Evolutionary conservation across 2,329 filamentous ascomycete genomes (phyloP).

Genomic region (Exophiala bonariae): DNA sequence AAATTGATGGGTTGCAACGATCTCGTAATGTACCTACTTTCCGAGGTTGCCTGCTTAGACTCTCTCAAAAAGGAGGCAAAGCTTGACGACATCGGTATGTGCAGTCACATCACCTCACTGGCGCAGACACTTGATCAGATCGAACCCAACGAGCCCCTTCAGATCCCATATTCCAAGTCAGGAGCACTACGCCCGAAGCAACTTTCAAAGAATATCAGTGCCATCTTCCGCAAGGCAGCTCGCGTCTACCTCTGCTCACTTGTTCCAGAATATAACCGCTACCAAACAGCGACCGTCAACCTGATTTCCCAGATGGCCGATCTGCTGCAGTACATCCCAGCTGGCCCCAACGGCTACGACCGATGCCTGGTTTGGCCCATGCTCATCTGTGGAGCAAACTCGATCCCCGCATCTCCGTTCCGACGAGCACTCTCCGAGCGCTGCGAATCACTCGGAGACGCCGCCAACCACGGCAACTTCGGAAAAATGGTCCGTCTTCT

Average conservation of each 20-base stretch:
- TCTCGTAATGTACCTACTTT: constrained; percentile 95
- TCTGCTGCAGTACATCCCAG: constrained; percentile 78
- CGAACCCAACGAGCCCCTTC: constrained; percentile 54
- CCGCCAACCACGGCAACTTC: constrained; percentile 79
- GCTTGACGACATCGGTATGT: constrained; percentile 77
- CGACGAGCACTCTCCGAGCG: constrained; percentile 76
- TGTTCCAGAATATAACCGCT: constrained; percentile 81
- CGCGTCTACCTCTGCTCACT: constrained; percentile 97
- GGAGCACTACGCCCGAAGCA: constrained; percentile 79
- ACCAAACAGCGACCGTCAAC: constrained; percentile 70
- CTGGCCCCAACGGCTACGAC: constrained; percentile 80
- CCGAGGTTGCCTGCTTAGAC: constrained; percentile 94
- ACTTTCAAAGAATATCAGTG: constrained; percentile 83
- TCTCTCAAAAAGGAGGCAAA: constrained; percentile 80
- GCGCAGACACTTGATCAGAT: constrained; percentile 55
- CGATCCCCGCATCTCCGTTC: constrained; percentile 71
- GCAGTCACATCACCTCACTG: constrained; percentile 84
- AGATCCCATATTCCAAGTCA: constrained; percentile 59
- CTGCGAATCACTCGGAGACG: constrained; percentile 70
- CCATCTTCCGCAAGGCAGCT: constrained; percentile 86
- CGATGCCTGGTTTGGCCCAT: constrained; percentile 91
- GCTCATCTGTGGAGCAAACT: constrained; percentile 80
- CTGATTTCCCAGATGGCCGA: constrained; percentile 76
- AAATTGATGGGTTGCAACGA: constrained; percentile 98
- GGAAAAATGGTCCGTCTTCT: constrained; percentile 78